Evolutionary conservation across 2,329 filamentous ascomycete genomes (phyloP), one percentile per base, ranked within the genome.

Genomic region (Cadophora luteo-olivacea): DNA sequence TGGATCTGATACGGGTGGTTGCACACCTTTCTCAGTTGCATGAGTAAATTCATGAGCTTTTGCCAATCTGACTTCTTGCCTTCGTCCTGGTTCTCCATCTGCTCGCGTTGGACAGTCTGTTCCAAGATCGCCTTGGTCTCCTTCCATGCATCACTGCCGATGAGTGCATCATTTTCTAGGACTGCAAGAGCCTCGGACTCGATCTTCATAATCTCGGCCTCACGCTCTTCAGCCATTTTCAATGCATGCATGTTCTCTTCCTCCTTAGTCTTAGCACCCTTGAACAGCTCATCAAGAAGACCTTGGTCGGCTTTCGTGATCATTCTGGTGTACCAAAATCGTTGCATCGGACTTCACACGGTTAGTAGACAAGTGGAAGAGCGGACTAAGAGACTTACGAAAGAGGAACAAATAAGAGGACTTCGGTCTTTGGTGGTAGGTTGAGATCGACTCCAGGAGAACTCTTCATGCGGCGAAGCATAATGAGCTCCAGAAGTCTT

Each of bases 21-120:
- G 4, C 98, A 84, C 69, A 94, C 97, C 78, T 97, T 98, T 24
- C 96, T 89, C 22, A 99, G 84, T 79, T 98, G 96, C 87, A 97
- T 92, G 57, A 99, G 81, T 41, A 99, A 96, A 75, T 99, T 98
- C 85, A 91, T 97, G 64, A 98, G 82, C 70, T 82, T 83, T 52
- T 80, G 79, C 83, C 83, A 86, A 3, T 81, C 79, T 4, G 77
- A 74, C 32, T 76, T 78, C 64, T 77, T 80, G 3, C 72, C 72
- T 24, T 72, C 72, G 24, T 75, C 74, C 11, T 68, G 66, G 14
- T 55, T 57, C 24, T 68, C 68, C 48, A 58, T 58, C 24, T 76
- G 65, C 66, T 77, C 73, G 8, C 77, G 73, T 68, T 80, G 79
- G 45, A 80, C 76, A 62, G 80, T 82, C 69, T 82, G 77, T 66